Conservation (phyloP, 176 grass and related monocot genomes). For the Tillandsia leiboldiana region DNA sequence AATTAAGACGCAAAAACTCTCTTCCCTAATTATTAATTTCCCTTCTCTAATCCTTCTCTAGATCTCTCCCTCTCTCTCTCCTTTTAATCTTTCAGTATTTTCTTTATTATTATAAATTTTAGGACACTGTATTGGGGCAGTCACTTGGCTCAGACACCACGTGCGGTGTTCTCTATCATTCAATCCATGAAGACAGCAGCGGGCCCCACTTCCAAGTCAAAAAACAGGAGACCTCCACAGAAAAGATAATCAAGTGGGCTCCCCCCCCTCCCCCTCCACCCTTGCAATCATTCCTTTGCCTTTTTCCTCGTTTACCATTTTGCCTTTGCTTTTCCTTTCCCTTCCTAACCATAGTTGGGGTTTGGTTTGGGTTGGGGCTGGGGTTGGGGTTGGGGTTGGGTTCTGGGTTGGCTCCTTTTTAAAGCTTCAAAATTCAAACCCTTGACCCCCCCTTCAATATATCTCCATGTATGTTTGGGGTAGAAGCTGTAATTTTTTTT, state of each 20-base stretch:
- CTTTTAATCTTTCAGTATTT: background rate
- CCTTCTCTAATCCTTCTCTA: background rate
- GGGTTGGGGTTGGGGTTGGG: too few relatives aligned
- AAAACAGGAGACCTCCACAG: background rate
- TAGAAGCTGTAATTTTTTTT: too few relatives aligned
- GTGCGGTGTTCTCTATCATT: slow-evolving; percentile 91
- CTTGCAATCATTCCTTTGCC: slow-evolving; percentile 21
- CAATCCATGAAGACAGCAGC: slow-evolving; percentile 55
- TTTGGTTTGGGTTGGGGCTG: too few relatives aligned
- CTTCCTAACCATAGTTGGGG: slow-evolving; percentile 8
- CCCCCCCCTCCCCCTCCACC: background rate
- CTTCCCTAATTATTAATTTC: background rate
- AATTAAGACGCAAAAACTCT: too few relatives aligned
- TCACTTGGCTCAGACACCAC: slow-evolving; percentile 57
- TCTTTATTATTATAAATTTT: background rate
- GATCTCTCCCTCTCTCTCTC: background rate
- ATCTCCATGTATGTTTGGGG: too few relatives aligned
- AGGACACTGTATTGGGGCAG: background rate
- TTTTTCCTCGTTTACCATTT: background rate
- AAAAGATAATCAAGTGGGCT: slow-evolving; percentile 1
- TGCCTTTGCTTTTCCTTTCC: background rate
- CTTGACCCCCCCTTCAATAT: too few relatives aligned
- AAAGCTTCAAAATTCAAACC: too few relatives aligned
- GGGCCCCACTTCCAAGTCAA: slow-evolving; percentile 38
- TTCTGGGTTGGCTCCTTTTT: too few relatives aligned